Evolutionary conservation across 2,329 filamentous ascomycete species (phyloP).

Genomic region (Proliferodiscus dingleyae): DNA sequence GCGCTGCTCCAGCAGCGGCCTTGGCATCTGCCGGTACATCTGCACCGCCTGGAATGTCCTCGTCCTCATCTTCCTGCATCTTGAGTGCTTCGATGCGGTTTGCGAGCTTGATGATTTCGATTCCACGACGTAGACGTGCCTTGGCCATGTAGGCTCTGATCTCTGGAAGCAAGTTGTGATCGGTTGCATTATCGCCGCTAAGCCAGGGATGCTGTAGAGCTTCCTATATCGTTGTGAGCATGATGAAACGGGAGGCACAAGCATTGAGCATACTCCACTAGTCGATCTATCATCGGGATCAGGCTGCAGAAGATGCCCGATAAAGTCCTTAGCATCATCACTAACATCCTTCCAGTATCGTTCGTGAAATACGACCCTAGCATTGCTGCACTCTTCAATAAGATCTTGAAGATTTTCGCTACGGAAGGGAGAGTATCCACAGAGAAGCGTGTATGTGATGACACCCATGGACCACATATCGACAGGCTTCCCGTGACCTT

Average conservation of each 20-base stretch:
- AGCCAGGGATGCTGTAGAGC: constrained; percentile 84
- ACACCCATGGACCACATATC: constrained; percentile 99
- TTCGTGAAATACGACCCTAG: constrained; percentile 88
- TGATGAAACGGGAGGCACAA: neutral
- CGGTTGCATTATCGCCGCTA: constrained; percentile 82
- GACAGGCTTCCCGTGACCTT: constrained; percentile 94
- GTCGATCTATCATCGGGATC: constrained; percentile 71
- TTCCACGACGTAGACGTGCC: constrained; percentile 84
- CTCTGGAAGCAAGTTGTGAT: constrained; percentile 96
- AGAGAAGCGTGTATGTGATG: constrained; percentile 96
- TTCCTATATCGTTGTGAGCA: constrained; percentile 45
- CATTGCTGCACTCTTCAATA: constrained; percentile 86
- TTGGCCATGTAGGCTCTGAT: constrained; percentile 92
- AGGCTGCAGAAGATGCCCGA: constrained; percentile 73
- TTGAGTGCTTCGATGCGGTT: constrained; percentile 95
- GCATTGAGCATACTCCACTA: constrained; percentile 56
- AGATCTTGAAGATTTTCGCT: constrained; percentile 90
- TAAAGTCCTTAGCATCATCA: constrained; percentile 91
- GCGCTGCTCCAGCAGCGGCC: constrained; percentile 48
- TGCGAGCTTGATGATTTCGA: constrained; percentile 91
- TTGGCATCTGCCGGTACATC: constrained; percentile 51
- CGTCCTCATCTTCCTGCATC: constrained; percentile 85
- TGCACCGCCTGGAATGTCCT: constrained; percentile 63
- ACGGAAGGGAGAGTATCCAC: constrained; percentile 96
- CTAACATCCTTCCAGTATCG: constrained; percentile 98